Evolutionary conservation across 1,139 yeast species (phyloP).

Genomic region (Kurtzmaniella natalensis): DNA sequence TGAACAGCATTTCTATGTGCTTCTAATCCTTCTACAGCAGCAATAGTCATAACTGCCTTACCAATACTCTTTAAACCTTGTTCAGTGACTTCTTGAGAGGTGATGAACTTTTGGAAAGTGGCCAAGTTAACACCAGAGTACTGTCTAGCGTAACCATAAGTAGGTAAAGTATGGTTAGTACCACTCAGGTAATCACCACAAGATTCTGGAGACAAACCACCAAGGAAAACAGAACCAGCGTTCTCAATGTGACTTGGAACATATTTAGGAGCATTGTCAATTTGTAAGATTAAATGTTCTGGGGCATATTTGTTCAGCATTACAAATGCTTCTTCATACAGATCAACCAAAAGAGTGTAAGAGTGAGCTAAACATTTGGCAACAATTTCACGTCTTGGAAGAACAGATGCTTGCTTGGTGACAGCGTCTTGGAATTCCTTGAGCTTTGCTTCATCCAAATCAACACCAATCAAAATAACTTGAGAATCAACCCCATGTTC

Average conservation of each 20-base stretch:
- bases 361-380: constrained; percentile 92
- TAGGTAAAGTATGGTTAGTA: constrained; percentile 95
- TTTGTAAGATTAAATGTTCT: constrained; percentile 91
- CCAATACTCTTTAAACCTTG: constrained; percentile 87
- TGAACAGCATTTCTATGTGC: constrained; percentile 96
- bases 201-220: constrained; percentile 93
- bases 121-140: constrained; percentile 96
- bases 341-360: constrained; percentile 63
- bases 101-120: constrained; percentile 91
- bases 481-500: constrained; percentile 99
- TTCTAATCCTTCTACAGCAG: constrained; percentile 95
- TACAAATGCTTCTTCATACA: constrained; percentile 72
- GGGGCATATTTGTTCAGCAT: constrained; percentile 93
- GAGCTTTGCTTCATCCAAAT: constrained; percentile 55
- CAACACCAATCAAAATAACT: constrained; percentile 85
- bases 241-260: constrained; percentile 73
- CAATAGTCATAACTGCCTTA: constrained; percentile 91
- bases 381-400: constrained; percentile 92
- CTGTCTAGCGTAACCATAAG: constrained; percentile 96
- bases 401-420: constrained; percentile 72
- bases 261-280: constrained; percentile 67
- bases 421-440: constrained; percentile 75
- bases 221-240: constrained; percentile 96
- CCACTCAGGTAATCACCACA: constrained; percentile 99
- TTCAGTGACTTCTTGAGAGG: constrained; percentile 84